Conservation (phyloP, 805 yeast species). For the Ogataea siamensis region DNA sequence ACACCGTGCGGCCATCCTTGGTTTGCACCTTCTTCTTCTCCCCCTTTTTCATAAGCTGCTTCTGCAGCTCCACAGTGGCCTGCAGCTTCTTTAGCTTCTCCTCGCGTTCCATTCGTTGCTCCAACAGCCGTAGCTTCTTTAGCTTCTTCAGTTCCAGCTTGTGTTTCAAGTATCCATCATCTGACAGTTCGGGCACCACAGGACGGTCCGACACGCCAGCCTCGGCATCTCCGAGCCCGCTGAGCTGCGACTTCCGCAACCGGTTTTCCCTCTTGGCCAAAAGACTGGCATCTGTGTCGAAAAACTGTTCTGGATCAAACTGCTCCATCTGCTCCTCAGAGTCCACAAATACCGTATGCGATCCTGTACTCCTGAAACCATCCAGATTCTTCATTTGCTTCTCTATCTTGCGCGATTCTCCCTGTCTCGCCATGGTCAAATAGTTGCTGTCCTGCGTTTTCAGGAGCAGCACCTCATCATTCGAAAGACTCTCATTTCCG, state of each 20-base stretch:
- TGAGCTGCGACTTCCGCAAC: constrained; percentile 58
- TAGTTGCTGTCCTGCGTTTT: constrained; percentile 92
- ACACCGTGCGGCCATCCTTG: constrained; percentile 63
- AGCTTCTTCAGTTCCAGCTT: constrained; percentile 50
- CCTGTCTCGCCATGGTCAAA: constrained; percentile 69
- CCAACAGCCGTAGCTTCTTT: constrained; percentile 56
- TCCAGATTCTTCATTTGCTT: constrained; percentile 49
- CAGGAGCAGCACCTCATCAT: constrained; percentile 76
- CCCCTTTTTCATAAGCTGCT: constrained; percentile 89
- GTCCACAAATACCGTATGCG: constrained; percentile 86
- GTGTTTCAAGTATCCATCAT: constrained; percentile 25
- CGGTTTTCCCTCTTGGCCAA: constrained; percentile 70
- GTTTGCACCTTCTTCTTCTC: constrained; percentile 72
- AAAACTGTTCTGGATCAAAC: constrained; percentile 64
- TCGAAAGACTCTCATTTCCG: constrained; percentile 55
- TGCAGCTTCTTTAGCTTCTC: constrained; percentile 66
- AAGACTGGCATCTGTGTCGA: constrained; percentile 67
- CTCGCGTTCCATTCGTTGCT: constrained; percentile 68
- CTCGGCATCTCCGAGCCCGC: constrained; percentile 34
- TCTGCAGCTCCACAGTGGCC: constrained; percentile 69
- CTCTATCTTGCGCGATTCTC: constrained; percentile 64
- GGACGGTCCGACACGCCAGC: constrained; percentile 13
- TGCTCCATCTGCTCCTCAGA: constrained; percentile 48
- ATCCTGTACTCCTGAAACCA: constrained; percentile 56
- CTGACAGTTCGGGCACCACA: constrained; percentile 25